Evolutionary conservation across 805 yeast species (phyloP), one percentile per base, ranked within the genome.

Genomic region (Saturnispora silvae): DNA sequence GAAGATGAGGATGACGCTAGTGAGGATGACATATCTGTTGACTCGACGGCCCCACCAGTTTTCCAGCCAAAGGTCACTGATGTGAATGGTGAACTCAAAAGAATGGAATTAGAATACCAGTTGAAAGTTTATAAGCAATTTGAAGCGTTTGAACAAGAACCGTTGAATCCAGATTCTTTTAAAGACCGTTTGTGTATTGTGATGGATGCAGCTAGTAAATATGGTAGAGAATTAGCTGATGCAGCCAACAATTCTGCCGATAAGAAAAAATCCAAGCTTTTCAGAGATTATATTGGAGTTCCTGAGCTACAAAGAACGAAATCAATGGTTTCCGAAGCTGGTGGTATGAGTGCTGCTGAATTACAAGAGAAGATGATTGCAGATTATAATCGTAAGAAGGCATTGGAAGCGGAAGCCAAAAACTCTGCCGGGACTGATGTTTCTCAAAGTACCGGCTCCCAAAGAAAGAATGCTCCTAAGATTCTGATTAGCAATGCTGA

Each of bases 261-360:
- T 15, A 59, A 56, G 11, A 63, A 59, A 35, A 60, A 63, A 13
- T 66, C 65, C 0, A 57, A 56, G 27, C 43, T 66, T 15, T 65
- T 67, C 20, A 52, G 70, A 23, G 53, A 64, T 0, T 45, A 66
- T 18, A 65, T 72, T 0, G 70, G 68, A 7, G 59, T 62, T 2
- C 64, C 65, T 1, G 61, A 56, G 17, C 18, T 40, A 9, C 46
- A 48, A 22, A 41, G 45, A 17, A 41, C 50, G 4, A 55, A 50
- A 36, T 56, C 61, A 27, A 57, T 58, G 62, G 45, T 58, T 7
- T 38, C 51, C 27, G 30, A 6, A 15, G 20, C 34, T 7, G 15
- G 29, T 4, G 23, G 19, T 6, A 38, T 35, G n/a, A n/a, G 34
- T 5, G 20, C 23, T 3, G 40, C 34, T 4, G 33, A 44, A 5